These are phyloP conservation scores for Oleoguttula mirabilis DNA, from an alignment of 495 filamentous ascomycete species.

Conservation along the genomic window DNA sequence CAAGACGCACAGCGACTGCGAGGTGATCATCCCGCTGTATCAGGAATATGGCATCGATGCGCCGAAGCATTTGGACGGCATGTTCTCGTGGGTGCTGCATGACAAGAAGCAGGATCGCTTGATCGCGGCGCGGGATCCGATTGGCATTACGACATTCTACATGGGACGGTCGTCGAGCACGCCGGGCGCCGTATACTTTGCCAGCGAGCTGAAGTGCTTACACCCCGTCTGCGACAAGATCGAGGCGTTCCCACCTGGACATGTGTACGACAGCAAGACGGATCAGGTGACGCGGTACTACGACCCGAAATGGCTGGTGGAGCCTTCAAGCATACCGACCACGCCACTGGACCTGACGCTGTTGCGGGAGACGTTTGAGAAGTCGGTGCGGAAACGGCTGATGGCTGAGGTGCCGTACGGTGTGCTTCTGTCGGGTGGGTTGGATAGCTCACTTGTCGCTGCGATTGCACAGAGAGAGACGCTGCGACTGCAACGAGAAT, in stretches of 20 bases:
- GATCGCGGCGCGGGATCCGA: slow-evolving; percentile 88
- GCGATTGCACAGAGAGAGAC: slow-evolving; percentile 92
- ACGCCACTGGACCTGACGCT: slow-evolving; percentile 69
- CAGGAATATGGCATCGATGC: slow-evolving; percentile 81
- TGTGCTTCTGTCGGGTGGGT: slow-evolving; percentile 85
- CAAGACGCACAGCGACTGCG: slow-evolving; percentile 96
- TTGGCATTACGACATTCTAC: slow-evolving; percentile 96
- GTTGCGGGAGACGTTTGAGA: slow-evolving; percentile 71
- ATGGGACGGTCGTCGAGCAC: slow-evolving; percentile 75
- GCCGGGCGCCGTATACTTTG: slow-evolving; percentile 82
- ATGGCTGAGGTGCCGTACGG: slow-evolving; percentile 99
- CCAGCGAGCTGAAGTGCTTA: slow-evolving; percentile 89
- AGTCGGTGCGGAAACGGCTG: slow-evolving; percentile 84
- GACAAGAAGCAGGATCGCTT: slow-evolving; percentile 85
- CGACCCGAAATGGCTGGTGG: slow-evolving; percentile 78
- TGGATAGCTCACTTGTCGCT: slow-evolving; percentile 91
- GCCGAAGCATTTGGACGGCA: slow-evolving; percentile 90
- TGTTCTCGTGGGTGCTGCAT: slow-evolving; percentile 98
- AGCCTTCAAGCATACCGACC: slow-evolving; percentile 61
- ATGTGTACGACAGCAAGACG: slow-evolving; percentile 88
- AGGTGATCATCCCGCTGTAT: slow-evolving; percentile 95
- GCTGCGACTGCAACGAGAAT: slow-evolving; percentile 51
- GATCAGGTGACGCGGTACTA: slow-evolving; percentile 73
- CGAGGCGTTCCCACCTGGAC: slow-evolving; percentile 83
- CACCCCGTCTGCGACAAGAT: slow-evolving; percentile 93